Base-by-base conservation (phyloP, 805 yeast species). In the Kodamaea restingae region DNA sequence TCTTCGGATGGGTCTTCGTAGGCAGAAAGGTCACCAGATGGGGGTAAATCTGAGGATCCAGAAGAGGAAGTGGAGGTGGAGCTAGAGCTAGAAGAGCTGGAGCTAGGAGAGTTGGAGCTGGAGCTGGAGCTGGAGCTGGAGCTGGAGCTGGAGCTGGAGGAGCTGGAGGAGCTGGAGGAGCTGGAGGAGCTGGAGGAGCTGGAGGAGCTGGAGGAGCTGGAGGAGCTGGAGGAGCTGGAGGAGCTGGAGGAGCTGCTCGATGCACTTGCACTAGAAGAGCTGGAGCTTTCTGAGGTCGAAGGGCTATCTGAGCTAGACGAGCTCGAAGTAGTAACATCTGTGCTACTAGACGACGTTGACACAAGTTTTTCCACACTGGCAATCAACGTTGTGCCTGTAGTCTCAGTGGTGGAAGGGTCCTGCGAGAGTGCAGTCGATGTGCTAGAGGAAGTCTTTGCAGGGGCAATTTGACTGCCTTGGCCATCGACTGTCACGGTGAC, bases 11-110 rank as follows among this genome's bases (percentile, higher is more conserved):
- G 93, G 51, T 61, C 69, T 8, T 66, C 50, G 67, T 68, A 85
- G 44, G 73, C 63, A 27, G 67, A 40, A 47, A 86, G 73, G 60
- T 78, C 87, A 52, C 93, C 93, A 17, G 34, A n/a, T 14, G 37
- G 36, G 6, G 45, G 32, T 5, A 30, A 26, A 3, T 52, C 31
- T 28, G 60, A 25, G 14, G 66, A 40, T 15, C 57, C 30, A 22
- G 50, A 12, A 14, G 18, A 14, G 31, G 10, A 5, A 14, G 31
- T 27, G 17, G 31, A 25, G 28, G n/a, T 25, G 28, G 28, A 34
- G 18, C 49, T 26, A 18, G 53, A 25, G 11, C 31, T 18, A 8
- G 44, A 14, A 18, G 36, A 25, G 17, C 30, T 30, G 10, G 31
- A 4, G 17, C 31, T 27, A 9, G 31, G 14, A 4, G 31, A 27